A percentile compares a stretch with the other conserved stretches of the same genome.
Evolutionary conservation across 75 land plant species (phyloP).

Genomic region (Larix kaempferi): DNA sequence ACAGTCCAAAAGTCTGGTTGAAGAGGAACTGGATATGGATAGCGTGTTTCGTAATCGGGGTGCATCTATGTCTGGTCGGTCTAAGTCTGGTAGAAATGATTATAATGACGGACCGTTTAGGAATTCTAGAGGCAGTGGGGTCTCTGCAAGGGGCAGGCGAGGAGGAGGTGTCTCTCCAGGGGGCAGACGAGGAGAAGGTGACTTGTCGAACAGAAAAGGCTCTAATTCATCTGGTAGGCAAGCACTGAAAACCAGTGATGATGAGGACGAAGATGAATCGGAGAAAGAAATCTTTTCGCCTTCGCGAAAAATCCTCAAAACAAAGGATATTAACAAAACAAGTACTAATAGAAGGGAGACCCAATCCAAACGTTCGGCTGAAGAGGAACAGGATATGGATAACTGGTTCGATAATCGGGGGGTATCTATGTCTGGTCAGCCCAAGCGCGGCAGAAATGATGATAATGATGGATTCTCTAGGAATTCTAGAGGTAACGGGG

Average conservation of each 20-base stretch:
- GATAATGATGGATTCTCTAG: no score
- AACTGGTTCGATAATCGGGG: neutral
- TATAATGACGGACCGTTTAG: neutral
- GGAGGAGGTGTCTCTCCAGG: neutral
- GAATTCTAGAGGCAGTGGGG: neutral
- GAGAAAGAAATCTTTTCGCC: neutral
- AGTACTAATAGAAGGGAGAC: neutral
- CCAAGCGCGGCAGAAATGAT: neutral
- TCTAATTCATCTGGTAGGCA: neutral
- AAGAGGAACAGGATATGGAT: neutral
- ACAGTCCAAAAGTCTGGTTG: neutral
- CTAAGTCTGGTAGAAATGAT: neutral
- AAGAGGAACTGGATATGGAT: conserved; percentile 2
- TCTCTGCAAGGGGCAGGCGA: neutral
- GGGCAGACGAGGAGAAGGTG: neutral
- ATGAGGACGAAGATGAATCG: neutral
- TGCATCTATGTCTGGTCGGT: neutral
- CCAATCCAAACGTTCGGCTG: neutral
- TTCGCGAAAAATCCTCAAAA: neutral
- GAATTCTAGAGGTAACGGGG: no score
- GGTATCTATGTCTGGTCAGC: neutral
- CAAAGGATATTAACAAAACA: neutral
- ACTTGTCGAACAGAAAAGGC: neutral
- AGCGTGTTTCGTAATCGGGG: neutral
- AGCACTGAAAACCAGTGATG: neutral